These are phyloP conservation scores for Apophysomyces elegans DNA, from an alignment of 371 early-diverging fungal species.

Conservation along the genomic window DNA sequence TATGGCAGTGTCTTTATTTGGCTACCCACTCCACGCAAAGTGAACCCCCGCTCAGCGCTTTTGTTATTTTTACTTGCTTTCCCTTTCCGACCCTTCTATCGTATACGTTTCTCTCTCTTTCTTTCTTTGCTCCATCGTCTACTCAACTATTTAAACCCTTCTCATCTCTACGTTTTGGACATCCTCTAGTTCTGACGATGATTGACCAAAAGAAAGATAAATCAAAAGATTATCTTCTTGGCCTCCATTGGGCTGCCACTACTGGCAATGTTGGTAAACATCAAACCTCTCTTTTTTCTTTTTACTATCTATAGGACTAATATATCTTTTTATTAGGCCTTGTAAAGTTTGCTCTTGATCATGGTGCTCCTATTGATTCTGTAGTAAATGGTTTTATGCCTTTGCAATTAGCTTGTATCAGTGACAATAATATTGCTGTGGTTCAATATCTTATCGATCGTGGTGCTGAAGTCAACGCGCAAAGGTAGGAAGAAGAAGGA, in stretches of 20 bases:
- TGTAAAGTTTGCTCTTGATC: conserved; percentile 73
- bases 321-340: conserved; percentile 42
- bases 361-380: conserved; percentile 73
- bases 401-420: conserved; percentile 73
- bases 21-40: background rate
- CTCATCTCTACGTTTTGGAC: background rate
- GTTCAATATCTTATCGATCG: conserved; percentile 74
- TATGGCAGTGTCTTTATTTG: background rate
- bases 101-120: background rate
- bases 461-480: conserved; percentile 75
- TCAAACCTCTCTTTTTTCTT: background rate
- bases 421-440: conserved; percentile 65
- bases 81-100: background rate
- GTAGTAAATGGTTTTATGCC: conserved; percentile 72
- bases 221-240: conserved; percentile 43
- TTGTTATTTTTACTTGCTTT: conserved; percentile 9
- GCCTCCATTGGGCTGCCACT: conserved; percentile 67
- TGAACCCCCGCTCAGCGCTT: conserved; percentile 8
- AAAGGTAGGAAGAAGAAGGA: conserved; percentile 37
- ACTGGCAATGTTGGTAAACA: conserved; percentile 66
- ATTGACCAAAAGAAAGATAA: conserved; percentile 38
- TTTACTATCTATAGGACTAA: background rate
- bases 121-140: conserved; percentile 5
- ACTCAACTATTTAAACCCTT: background rate
- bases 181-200: conserved; percentile 12